Conservation (phyloP, 805 yeast species). For the Clavispora phyllophila region DNA sequence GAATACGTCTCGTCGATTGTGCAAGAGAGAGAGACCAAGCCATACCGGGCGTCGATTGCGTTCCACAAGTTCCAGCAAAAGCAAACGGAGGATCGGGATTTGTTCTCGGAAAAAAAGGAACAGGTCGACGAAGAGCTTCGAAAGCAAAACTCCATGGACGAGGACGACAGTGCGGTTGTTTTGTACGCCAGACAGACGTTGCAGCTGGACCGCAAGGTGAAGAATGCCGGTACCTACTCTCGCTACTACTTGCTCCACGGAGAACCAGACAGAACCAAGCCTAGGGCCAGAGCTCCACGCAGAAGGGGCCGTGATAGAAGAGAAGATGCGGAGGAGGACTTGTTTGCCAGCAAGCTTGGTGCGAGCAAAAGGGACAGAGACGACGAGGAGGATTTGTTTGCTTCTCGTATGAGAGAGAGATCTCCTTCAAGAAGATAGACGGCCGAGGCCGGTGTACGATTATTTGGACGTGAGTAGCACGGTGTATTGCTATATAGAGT, state of each 20-base stretch:
- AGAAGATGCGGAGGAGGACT: conserved; percentile 17
- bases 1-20: conserved; percentile 21
- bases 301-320: conserved; percentile 10
- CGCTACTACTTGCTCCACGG: conserved; percentile 67
- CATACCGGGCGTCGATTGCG: conserved; percentile 32
- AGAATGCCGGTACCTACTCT: conserved; percentile 53
- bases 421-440: conserved; percentile 9
- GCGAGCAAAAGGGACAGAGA: conserved; percentile 11
- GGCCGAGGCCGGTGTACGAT: background rate
- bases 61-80: conserved; percentile 22
- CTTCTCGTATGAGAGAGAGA: conserved; percentile 23
- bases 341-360: conserved; percentile 19
- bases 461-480: no score
- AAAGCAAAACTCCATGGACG: conserved; percentile 26
- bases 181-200: conserved; percentile 48
- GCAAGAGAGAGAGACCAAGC: conserved; percentile 37
- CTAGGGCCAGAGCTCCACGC: conserved; percentile 3
- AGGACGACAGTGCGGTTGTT: conserved; percentile 32
- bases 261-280: conserved; percentile 50
- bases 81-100: conserved; percentile 6
- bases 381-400: conserved; percentile 33
- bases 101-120: conserved; percentile 7
- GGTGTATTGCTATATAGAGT: no score
- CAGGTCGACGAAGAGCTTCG: conserved; percentile 10
- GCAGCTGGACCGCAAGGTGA: conserved; percentile 50